These are phyloP conservation scores for Saxophila tyrrhenica DNA, from an alignment of 495 filamentous ascomycete species.

Conservation along the genomic window DNA sequence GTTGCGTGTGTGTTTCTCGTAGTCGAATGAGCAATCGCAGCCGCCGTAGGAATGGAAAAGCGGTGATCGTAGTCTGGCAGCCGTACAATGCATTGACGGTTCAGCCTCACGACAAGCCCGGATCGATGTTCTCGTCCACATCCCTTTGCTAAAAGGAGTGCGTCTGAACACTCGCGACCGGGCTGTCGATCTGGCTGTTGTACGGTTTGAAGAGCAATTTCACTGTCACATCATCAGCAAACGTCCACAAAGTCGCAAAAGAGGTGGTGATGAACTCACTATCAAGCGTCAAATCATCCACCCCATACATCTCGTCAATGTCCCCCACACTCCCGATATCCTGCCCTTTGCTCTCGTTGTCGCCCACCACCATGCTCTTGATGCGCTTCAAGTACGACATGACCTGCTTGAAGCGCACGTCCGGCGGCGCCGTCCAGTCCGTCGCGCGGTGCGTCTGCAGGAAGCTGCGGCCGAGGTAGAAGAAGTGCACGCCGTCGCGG, in stretches of 20 bases:
- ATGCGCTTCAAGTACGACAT: constrained; percentile 48
- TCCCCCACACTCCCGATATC: constrained; percentile 46
- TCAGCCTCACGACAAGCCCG: too few relatives aligned
- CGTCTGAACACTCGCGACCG: constrained; percentile 4
- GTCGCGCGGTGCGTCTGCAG: constrained; percentile 36
- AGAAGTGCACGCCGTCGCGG: constrained; percentile 54
- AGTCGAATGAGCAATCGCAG: too few relatives aligned
- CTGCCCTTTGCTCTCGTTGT: constrained; percentile 40
- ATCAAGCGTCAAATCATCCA: constrained; percentile 49
- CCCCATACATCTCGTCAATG: constrained; percentile 49
- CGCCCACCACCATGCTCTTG: constrained; percentile 41
- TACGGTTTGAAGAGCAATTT: constrained; percentile 44
- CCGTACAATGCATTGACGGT: too few relatives aligned
- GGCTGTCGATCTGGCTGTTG: constrained; percentile 15
- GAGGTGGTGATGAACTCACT: too few relatives aligned
- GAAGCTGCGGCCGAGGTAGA: constrained; percentile 46
- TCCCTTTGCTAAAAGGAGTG: background rate
- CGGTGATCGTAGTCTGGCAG: too few relatives aligned
- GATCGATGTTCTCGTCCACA: too few relatives aligned
- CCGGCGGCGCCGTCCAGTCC: constrained; percentile 40
- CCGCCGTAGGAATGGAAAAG: too few relatives aligned
- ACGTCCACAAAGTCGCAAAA: too few relatives aligned
- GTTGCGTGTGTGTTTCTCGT: too few relatives aligned
- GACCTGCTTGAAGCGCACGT: constrained; percentile 46
- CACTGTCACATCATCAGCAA: constrained; percentile 25